Evolutionary conservation across 768 basidiomycete genomes (phyloP).

Genomic region (Steccherinum ochraceum): DNA sequence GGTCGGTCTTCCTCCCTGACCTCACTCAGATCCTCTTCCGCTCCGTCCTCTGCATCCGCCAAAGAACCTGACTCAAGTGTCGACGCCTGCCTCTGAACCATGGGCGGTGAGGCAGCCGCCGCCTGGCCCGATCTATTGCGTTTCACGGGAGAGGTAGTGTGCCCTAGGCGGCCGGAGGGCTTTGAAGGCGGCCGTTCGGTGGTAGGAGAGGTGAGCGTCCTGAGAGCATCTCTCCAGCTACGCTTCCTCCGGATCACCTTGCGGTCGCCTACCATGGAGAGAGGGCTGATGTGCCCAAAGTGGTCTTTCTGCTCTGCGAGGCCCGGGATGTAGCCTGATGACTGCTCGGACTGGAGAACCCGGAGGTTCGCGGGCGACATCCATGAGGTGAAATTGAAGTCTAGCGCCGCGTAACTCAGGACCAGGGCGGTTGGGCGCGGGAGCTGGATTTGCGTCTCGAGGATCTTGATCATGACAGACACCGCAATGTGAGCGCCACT

Average conservation of each 20-base stretch:
- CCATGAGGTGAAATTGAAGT: constrained; percentile 99
- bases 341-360: constrained; percentile 83
- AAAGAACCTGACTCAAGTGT: constrained; percentile 40
- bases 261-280: constrained; percentile 81
- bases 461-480: constrained; percentile 77
- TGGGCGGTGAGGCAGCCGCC: not conserved
- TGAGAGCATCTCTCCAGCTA: constrained; percentile 26
- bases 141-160: constrained; percentile 3
- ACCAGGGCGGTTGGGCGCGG: constrained; percentile 78
- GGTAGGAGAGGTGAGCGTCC: constrained; percentile 14
- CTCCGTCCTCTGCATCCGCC: constrained; percentile 45
- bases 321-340: constrained; percentile 72
- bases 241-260: constrained; percentile 21
- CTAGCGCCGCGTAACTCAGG: constrained; percentile 85
- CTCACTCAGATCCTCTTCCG: constrained; percentile 42
- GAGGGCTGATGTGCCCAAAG: constrained; percentile 79
- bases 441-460: constrained; percentile 57
- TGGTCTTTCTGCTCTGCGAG: constrained; percentile 76
- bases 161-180: constrained; percentile 4
- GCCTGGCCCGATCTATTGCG: not conserved
- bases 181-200: constrained; percentile 15
- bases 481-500: constrained; percentile 88
- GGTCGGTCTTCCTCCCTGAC: constrained; percentile 68
- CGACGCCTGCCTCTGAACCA: constrained; percentile 9
- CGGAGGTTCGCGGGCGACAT: constrained; percentile 81